Evolutionary conservation across 1,284 basidiomycete genomes (phyloP).

Genomic region (Salmacisia buchloeana): DNA sequence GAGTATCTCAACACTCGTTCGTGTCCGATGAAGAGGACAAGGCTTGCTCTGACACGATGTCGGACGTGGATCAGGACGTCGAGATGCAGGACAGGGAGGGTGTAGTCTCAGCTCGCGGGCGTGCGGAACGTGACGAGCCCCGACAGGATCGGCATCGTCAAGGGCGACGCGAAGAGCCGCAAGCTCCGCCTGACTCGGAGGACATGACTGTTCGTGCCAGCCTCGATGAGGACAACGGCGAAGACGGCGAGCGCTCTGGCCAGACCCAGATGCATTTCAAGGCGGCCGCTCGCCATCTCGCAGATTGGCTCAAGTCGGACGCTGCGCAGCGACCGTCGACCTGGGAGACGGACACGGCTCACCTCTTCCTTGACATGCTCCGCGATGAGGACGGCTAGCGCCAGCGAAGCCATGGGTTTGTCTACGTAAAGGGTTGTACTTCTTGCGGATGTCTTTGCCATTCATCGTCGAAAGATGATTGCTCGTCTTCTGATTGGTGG

Average conservation of each 20-base stretch:
- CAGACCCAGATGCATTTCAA: not conserved
- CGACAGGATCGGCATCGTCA: too few relatives aligned
- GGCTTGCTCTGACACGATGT: not conserved
- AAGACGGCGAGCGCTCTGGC: not conserved
- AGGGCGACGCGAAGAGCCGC: too few relatives aligned
- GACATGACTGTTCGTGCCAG: too few relatives aligned
- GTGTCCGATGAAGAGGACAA: not conserved
- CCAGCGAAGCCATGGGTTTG: too few relatives aligned
- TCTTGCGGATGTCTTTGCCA: not conserved
- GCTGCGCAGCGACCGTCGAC: not conserved
- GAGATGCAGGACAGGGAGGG: not conserved
- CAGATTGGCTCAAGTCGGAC: not conserved
- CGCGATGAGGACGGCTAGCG: not conserved
- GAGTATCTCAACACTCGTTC: not conserved
- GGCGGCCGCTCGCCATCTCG: not conserved
- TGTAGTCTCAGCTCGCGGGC: too few relatives aligned
- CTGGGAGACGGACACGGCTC: conserved; percentile 4
- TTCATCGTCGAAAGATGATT: not conserved
- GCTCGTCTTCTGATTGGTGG: not conserved
- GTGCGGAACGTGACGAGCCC: too few relatives aligned
- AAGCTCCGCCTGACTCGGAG: too few relatives aligned
- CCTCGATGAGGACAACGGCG: not conserved
- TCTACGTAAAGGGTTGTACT: not conserved
- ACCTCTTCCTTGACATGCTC: not conserved
- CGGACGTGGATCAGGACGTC: not conserved